These are phyloP conservation scores for Microthyrium microscopicum DNA, from an alignment of 2,329 filamentous ascomycete genomes.

Conservation along the genomic window DNA sequence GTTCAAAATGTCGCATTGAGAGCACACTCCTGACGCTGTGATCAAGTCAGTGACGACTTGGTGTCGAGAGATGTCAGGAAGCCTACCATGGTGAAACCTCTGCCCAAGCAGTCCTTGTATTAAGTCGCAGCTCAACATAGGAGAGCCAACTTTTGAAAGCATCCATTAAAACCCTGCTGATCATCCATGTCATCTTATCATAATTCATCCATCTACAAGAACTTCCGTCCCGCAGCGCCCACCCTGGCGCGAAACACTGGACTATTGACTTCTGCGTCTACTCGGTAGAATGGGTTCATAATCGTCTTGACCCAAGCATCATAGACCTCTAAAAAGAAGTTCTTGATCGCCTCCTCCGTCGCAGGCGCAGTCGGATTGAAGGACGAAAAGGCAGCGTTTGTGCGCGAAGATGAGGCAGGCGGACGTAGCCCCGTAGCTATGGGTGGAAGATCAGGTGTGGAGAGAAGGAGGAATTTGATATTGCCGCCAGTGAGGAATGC, in stretches of 20 bases:
- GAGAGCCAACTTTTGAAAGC: no score
- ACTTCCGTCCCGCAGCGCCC: slow-evolving; percentile 79
- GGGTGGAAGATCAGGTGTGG: slow-evolving; percentile 47
- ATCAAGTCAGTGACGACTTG: no score
- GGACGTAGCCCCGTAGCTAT: slow-evolving; percentile 28
- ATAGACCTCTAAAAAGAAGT: slow-evolving; percentile 91
- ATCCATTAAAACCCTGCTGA: no score
- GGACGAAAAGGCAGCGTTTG: slow-evolving; percentile 10
- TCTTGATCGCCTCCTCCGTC: slow-evolving; percentile 87
- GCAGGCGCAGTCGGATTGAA: slow-evolving; percentile 71
- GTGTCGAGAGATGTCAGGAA: no score
- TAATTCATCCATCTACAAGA: no score
- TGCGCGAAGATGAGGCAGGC: slow-evolving; percentile 15
- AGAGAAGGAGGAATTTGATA: slow-evolving; percentile 84
- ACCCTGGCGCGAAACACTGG: slow-evolving; percentile 73
- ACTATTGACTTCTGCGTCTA: slow-evolving; percentile 72
- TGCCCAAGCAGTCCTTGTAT: no score
- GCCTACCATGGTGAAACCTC: no score
- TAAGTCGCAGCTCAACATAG: no score
- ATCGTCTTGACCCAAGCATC: slow-evolving; percentile 93
- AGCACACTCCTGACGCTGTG: no score
- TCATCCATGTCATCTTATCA: no score
- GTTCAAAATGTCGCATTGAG: no score
- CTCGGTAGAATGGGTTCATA: slow-evolving; percentile 90
- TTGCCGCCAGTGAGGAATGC: slow-evolving; percentile 89